These are phyloP conservation scores for Nakazawaea ambrosiae DNA, from an alignment of 805 yeast genomes.

Conservation along the genomic window DNA sequence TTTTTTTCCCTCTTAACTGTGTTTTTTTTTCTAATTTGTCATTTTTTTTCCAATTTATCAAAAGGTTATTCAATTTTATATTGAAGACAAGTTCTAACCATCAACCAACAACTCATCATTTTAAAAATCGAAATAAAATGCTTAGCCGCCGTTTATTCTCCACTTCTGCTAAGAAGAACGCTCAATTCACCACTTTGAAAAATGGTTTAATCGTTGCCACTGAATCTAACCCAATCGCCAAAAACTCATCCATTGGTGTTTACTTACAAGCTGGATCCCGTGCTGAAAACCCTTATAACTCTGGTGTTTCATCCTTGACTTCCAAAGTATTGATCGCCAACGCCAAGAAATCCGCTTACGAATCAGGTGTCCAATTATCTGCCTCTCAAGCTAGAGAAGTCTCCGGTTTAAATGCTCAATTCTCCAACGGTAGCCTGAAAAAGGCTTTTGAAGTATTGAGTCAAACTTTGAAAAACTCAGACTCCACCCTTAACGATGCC, in stretches of 20 bases:
- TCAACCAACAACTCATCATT: background rate
- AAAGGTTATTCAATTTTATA: too few relatives aligned
- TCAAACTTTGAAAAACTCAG: slow-evolving; percentile 26
- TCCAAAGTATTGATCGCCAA: slow-evolving; percentile 39
- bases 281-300: slow-evolving; percentile 72
- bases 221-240: slow-evolving; percentile 49
- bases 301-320: slow-evolving; percentile 69
- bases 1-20: too few relatives aligned
- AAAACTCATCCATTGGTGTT: slow-evolving; percentile 59
- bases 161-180: slow-evolving; percentile 39
- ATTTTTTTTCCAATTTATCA: too few relatives aligned
- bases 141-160: slow-evolving; percentile 52
- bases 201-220: slow-evolving; percentile 74
- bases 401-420: slow-evolving; percentile 59
- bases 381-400: slow-evolving; percentile 55
- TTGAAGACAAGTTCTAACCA: too few relatives aligned
- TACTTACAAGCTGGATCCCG: slow-evolving; percentile 75
- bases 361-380: slow-evolving; percentile 50
- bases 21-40: too few relatives aligned
- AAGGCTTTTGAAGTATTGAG: slow-evolving; percentile 49
- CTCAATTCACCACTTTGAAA: slow-evolving; percentile 63
- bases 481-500: slow-evolving; percentile 28
- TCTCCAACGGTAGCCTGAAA: slow-evolving; percentile 47
- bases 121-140: slow-evolving; percentile 16
- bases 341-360: slow-evolving; percentile 26